Base-by-base conservation (phyloP, 495 filamentous ascomycete genomes). In the Clavariopsis aquatica region DNA sequence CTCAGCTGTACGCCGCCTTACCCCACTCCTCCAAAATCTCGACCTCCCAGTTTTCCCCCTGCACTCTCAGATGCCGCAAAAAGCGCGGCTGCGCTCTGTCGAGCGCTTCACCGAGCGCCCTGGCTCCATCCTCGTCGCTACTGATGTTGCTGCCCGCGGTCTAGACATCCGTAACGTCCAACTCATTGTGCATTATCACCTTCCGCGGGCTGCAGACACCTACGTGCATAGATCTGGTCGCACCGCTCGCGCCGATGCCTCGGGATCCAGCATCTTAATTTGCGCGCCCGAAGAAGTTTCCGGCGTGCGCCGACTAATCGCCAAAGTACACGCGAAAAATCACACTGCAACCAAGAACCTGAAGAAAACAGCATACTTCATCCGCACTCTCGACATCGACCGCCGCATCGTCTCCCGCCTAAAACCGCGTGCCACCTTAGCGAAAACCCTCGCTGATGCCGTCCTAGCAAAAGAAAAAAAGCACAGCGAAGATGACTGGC, bases 171-270 rank as follows among this genome's bases (percentile, higher is more conserved):
- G 89, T 51, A 84, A 84, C 28, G 90, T 98, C 46, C 85, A 96
- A 55, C 81, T 93, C 24, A 85, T 98, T 27, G 75, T 98, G 23
- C 94, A 98, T 73, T 98, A 98, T 77, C 95, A 98, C 76, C 87
- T 96, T 10, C 94, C 94, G 7, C 89, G 92, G 54, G 79, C 91
- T 15, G 94, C 94, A 24, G 94, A 98, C 75, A 86, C 85, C 62
- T 98, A 98, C 71, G 92, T 98, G 24, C 94, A 98, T 72, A 87
- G 94, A 59, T 97, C 95, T 3, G 94, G 94, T 24, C 90, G 94
- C 70, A 98, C 94, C 1, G 94, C 95, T 2, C 90, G 94, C 71
- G 93, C 90, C 7, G 82, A 86, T 24, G 83, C 83, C 15, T 81
- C 82, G 0, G 94, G 94, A 57, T 83, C 89, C 23, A 93, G 89